phyloP scores from a whole-genome alignment of 768 basidiomycete species.

The Amanita phalloides region DNA sequence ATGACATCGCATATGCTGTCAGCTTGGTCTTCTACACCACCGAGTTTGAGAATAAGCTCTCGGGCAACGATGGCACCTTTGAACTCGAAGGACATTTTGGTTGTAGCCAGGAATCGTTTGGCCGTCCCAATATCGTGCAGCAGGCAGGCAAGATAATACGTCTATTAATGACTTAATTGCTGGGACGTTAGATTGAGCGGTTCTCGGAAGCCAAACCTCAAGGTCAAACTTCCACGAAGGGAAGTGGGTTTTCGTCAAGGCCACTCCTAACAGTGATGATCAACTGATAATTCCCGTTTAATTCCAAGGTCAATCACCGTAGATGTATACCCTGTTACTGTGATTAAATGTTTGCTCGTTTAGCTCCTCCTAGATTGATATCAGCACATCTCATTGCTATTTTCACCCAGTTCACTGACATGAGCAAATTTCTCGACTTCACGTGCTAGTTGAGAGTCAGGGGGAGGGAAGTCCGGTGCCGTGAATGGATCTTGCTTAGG shows the following conservation, averaged over 20 bases:
- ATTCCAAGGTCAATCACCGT: conserved; percentile 22
- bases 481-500: conserved; percentile 31
- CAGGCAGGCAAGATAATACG: conserved; percentile 39
- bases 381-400: neutral
- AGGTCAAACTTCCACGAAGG: conserved; percentile 32
- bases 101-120: conserved; percentile 34
- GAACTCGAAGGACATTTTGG: conserved; percentile 49
- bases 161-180: conserved; percentile 14
- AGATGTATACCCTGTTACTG: conserved; percentile 37
- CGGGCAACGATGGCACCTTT: conserved; percentile 43
- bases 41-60: conserved; percentile 30
- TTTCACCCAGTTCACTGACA: conserved; percentile 11
- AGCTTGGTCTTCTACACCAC: conserved; percentile 37
- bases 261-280: conserved; percentile 24
- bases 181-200: neutral
- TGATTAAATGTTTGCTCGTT: conserved; percentile 37
- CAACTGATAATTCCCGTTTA: neutral
- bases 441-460: conserved; percentile 27
- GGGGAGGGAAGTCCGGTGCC: conserved; percentile 29
- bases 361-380: conserved; percentile 25
- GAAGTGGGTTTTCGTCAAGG: conserved; percentile 35
- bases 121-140: conserved; percentile 45
- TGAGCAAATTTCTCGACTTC: conserved; percentile 29
- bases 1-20: conserved; percentile 43
- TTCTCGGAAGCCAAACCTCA: conserved; percentile 11